Evolutionary conservation across 2,329 filamentous ascomycete species (phyloP).

Genomic region (Colletotrichum coccodes): DNA sequence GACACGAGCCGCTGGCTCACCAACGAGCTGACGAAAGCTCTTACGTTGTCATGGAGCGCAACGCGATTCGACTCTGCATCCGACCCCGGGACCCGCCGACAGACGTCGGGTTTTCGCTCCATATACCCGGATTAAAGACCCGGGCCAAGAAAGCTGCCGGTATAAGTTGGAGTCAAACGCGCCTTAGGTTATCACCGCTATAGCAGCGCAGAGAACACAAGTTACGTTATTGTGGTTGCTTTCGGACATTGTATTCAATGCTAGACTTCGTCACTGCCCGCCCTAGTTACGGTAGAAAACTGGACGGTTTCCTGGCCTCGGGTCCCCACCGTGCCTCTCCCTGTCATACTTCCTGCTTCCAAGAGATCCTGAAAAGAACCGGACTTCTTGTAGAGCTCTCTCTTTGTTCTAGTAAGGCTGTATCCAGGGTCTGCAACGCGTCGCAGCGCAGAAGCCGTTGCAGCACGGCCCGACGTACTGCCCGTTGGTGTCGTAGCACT

Average conservation of each 20-base stretch:
- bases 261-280: too few species aligned
- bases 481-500: constrained; percentile 47
- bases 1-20: neutral
- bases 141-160: rapidly evolving
- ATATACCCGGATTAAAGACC: neutral
- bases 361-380: rapidly evolving
- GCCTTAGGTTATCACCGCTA: too few species aligned
- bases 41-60: too few species aligned
- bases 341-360: rapidly evolving
- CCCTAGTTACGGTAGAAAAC: too few species aligned
- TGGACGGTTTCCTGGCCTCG: too few species aligned
- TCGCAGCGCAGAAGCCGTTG: constrained; percentile 54
- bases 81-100: too few species aligned
- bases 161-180: too few species aligned
- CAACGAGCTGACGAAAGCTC: neutral
- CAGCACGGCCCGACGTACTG: constrained; percentile 52
- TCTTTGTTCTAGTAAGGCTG: neutral
- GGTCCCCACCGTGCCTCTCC: too few species aligned
- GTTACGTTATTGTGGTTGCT: too few species aligned
- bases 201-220: too few species aligned
- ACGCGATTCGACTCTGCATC: too few species aligned
- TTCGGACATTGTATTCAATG: too few species aligned
- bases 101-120: neutral
- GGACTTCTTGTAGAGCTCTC: rapidly evolving
- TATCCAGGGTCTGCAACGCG: constrained; percentile 51